Conservation (phyloP, 1,284 basidiomycete species). For the Cutaneotrichosporon sp. region DNA sequence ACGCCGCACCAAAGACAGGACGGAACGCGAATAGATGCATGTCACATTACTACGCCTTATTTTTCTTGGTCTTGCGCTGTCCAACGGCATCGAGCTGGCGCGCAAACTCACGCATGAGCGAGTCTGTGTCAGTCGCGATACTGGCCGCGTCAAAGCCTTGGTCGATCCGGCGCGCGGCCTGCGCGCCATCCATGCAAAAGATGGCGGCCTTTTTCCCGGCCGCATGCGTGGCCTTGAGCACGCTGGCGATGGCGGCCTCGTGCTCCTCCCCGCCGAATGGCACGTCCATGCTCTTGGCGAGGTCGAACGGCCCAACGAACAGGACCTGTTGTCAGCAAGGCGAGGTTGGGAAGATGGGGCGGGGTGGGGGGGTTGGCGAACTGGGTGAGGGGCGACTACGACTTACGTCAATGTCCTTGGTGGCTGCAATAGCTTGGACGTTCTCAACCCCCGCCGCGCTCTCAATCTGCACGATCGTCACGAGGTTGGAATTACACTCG, state of each 20-base stretch:
- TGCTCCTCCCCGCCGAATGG: conserved; percentile 22
- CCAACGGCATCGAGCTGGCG: conserved; percentile 11
- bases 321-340: neutral
- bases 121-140: conserved; percentile 32
- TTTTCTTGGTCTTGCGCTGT: neutral
- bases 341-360: neutral
- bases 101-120: conserved; percentile 8
- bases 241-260: conserved; percentile 39
- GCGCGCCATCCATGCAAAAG: conserved; percentile 31
- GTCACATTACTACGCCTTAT: neutral
- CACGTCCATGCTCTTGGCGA: conserved; percentile 39
- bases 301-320: conserved; percentile 39
- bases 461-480: conserved; percentile 47
- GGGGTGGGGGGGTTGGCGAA: too few species aligned
- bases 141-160: conserved; percentile 41
- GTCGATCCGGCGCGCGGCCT: conserved; percentile 31
- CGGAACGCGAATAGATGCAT: neutral
- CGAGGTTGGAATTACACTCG: conserved; percentile 36
- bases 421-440: conserved; percentile 43
- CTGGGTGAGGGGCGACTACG: too few species aligned
- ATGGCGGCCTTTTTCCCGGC: conserved; percentile 43
- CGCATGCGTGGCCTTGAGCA: conserved; percentile 36
- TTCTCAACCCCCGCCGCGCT: conserved; percentile 40
- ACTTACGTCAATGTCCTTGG: conserved; percentile 33
- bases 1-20: too few species aligned